Conservation (phyloP, 768 basidiomycete genomes). For the Hydnomerulius pinastri region DNA sequence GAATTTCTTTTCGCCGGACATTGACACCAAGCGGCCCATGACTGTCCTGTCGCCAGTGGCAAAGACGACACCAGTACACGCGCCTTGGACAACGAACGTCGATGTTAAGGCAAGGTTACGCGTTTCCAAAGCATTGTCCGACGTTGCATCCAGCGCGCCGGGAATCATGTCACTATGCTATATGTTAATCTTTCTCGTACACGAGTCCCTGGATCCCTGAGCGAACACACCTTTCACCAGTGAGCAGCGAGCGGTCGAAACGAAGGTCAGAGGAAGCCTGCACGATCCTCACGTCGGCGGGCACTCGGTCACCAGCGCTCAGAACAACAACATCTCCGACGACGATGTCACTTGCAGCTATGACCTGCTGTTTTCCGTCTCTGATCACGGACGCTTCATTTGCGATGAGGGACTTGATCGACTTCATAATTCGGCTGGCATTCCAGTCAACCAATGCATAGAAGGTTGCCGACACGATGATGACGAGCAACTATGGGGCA, state of each 20-base stretch:
- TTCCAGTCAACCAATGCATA: constrained; percentile 53
- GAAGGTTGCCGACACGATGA: constrained; percentile 41
- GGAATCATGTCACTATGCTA: constrained; percentile 41
- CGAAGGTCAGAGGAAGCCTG: constrained; percentile 49
- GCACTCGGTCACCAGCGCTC: constrained; percentile 55
- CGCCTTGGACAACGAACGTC: constrained; percentile 42
- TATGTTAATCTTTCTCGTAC: constrained; percentile 2
- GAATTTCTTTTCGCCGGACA: constrained; percentile 47
- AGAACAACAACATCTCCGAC: constrained; percentile 55
- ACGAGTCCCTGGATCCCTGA: neutral
- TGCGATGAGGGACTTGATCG: constrained; percentile 58
- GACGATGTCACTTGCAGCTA: constrained; percentile 55
- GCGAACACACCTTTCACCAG: constrained; percentile 42
- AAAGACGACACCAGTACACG: constrained; percentile 41
- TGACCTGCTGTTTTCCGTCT: constrained; percentile 45
- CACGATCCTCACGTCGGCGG: constrained; percentile 58
- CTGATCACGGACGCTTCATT: constrained; percentile 57
- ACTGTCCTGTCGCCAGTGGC: constrained; percentile 43
- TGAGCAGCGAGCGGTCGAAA: constrained; percentile 53
- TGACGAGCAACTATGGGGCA: constrained; percentile 38
- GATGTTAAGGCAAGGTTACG: constrained; percentile 50
- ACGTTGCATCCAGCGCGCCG: constrained; percentile 43
- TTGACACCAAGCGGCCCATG: constrained; percentile 55
- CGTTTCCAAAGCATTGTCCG: constrained; percentile 48
- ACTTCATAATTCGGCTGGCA: constrained; percentile 49